Percentiles rank a stretch among this genome's conserved stretches.
Conservation (phyloP, 1,284 basidiomycete species). For the Fomitopsis betulina region DNA sequence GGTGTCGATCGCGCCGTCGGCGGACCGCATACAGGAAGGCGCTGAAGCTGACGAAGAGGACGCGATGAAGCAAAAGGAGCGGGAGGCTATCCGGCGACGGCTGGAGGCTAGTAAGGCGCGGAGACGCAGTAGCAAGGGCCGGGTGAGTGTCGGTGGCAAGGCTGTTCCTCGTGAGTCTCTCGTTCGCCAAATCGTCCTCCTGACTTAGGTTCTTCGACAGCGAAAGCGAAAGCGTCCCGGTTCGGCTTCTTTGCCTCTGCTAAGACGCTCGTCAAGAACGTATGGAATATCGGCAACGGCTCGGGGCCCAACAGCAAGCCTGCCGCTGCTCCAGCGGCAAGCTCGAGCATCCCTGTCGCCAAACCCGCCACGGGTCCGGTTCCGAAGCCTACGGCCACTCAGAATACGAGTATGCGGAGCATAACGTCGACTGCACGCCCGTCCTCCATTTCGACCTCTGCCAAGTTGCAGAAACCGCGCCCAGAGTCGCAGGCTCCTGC, state of each 20-base stretch:
- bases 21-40: not conserved
- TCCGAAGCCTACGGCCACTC: slow-evolving; percentile 4
- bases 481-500: slow-evolving; percentile 10
- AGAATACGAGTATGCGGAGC: slow-evolving; percentile 2
- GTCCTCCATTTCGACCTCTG: slow-evolving; percentile 7
- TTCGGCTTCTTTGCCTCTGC: slow-evolving; percentile 37
- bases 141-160: slow-evolving; percentile 23
- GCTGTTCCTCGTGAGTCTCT: slow-evolving; percentile 20
- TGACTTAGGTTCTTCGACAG: slow-evolving; percentile 7
- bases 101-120: slow-evolving; percentile 59
- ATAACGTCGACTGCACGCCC: slow-evolving; percentile 7
- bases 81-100: slow-evolving; percentile 54
- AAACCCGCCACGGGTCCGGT: slow-evolving; percentile 14
- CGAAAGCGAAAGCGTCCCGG: slow-evolving; percentile 28
- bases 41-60: slow-evolving; percentile 27
- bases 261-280: slow-evolving; percentile 34
- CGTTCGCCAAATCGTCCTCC: not conserved
- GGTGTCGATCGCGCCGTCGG: slow-evolving; percentile 28
- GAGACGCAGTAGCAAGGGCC: slow-evolving; percentile 59
- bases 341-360: slow-evolving; percentile 21
- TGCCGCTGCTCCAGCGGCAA: slow-evolving; percentile 3
- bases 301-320: slow-evolving; percentile 13
- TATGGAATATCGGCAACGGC: slow-evolving; percentile 32
- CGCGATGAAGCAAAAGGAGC: slow-evolving; percentile 41
- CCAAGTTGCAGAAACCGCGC: slow-evolving; percentile 12